These are phyloP conservation scores for Tillandsia fasciculata DNA, from an alignment of 176 grass and related monocot species.

Conservation along the genomic window DNA sequence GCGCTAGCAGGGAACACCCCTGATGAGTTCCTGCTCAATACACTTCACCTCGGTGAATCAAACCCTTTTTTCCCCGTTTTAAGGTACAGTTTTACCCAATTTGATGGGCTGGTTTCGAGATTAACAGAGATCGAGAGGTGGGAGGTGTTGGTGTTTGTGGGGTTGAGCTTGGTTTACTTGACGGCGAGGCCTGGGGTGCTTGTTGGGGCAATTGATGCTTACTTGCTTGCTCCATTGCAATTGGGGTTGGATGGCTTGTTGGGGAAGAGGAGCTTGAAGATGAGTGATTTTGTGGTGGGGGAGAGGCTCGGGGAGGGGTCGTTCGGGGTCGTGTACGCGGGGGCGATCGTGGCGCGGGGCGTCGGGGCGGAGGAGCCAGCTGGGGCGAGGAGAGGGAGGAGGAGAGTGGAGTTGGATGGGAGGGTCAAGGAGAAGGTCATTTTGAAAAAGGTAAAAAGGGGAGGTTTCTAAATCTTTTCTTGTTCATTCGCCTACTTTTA, in stretches of 20 bases:
- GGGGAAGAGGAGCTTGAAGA: constrained; percentile 75
- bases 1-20: background rate
- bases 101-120: constrained; percentile 31
- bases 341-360: constrained; percentile 59
- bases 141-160: constrained; percentile 34
- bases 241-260: constrained; percentile 51
- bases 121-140: constrained; percentile 44
- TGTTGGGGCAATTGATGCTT: constrained; percentile 63
- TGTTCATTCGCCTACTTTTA: background rate
- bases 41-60: constrained; percentile 5
- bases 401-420: constrained; percentile 38
- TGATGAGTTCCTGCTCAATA: constrained; percentile 2
- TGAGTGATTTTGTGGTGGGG: constrained; percentile 74
- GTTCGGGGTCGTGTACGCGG: constrained; percentile 69
- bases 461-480: too few relatives aligned
- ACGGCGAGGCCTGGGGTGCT: constrained; percentile 81
- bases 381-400: constrained; percentile 37
- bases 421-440: constrained; percentile 89
- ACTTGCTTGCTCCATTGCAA: constrained; percentile 80
- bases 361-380: constrained; percentile 24
- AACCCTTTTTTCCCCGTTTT: constrained; percentile 3
- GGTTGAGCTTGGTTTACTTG: constrained; percentile 62
- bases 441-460: constrained; percentile 63
- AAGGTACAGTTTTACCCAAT: constrained; percentile 17
- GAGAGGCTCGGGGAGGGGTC: constrained; percentile 84